Conservation (phyloP, 1,139 yeast genomes). For the Magnusiomyces tetraspermus region DNA sequence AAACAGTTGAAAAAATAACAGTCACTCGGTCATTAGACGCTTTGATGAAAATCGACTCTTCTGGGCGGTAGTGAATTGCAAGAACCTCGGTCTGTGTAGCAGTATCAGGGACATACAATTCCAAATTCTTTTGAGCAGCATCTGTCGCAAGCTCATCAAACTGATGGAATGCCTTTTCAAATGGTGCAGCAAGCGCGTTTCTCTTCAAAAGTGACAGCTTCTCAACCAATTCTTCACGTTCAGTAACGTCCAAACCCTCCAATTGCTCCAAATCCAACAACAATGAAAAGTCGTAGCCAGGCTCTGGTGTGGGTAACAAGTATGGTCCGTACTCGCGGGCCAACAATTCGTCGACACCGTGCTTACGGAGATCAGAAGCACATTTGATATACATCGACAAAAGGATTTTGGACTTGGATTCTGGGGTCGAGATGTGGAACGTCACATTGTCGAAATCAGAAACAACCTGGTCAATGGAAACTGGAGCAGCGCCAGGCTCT, state of each 20-base stretch:
- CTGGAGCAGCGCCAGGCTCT: conserved; percentile 36
- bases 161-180: conserved; percentile 72
- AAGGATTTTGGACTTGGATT: conserved; percentile 51
- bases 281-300: conserved; percentile 75
- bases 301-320: conserved; percentile 43
- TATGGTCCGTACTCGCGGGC: conserved; percentile 37
- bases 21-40: conserved; percentile 96
- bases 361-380: conserved; percentile 59
- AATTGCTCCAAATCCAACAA: conserved; percentile 50
- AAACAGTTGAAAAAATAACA: conserved; percentile 85
- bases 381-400: conserved; percentile 69
- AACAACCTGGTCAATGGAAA: conserved; percentile 76
- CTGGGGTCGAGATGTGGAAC: conserved; percentile 81
- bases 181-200: conserved; percentile 86
- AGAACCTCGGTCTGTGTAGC: conserved; percentile 53
- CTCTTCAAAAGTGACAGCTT: conserved; percentile 71
- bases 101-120: conserved; percentile 38
- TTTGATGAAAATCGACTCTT: conserved; percentile 80
- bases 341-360: conserved; percentile 44
- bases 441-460: conserved; percentile 95
- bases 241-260: conserved; percentile 35
- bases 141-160: conserved; percentile 53
- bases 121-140: conserved; percentile 45
- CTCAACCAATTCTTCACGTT: conserved; percentile 43
- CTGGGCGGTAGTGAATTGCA: conserved; percentile 81